A percentile compares a stretch with the other conserved stretches of the same genome.
These are phyloP conservation scores for Zygnema cylindricum DNA, from an alignment of 139 green algal genomes.

Conservation along the genomic window DNA sequence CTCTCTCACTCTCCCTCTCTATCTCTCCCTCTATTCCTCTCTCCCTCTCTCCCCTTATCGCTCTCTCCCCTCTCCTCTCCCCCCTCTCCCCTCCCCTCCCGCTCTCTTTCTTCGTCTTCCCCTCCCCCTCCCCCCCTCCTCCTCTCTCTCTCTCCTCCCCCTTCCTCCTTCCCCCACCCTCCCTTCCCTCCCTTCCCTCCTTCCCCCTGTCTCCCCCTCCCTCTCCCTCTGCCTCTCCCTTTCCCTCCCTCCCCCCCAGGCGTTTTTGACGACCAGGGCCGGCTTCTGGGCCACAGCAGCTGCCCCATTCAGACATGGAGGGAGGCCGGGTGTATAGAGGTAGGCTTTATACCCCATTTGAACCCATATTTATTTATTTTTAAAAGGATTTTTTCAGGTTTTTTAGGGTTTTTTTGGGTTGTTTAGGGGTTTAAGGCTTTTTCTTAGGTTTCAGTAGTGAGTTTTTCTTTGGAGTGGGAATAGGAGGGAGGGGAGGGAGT, in stretches of 20 bases:
- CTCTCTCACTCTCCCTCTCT: neutral
- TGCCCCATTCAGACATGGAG: slow-evolving; percentile 4
- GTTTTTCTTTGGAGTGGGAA: too few relatives aligned
- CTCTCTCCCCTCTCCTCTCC: neutral
- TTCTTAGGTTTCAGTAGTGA: too few relatives aligned
- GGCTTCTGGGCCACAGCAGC: neutral
- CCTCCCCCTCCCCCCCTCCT: neutral
- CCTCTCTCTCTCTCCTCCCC: neutral
- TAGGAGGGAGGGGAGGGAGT: too few relatives aligned
- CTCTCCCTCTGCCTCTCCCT: neutral
- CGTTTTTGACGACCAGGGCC: slow-evolving; percentile 1
- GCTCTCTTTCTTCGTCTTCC: neutral
- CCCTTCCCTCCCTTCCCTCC: neutral
- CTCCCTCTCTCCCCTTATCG: neutral
- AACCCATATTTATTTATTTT: too few relatives aligned
- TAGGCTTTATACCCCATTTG: too few relatives aligned
- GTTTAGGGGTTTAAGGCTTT: too few relatives aligned
- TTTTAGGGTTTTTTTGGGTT: too few relatives aligned
- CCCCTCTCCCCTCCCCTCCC: neutral
- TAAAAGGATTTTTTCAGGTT: too few relatives aligned
- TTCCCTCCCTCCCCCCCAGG: neutral
- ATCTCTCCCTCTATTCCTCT: neutral
- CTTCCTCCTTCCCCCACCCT: neutral
- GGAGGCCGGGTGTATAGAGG: neutral
- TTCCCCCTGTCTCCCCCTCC: too few relatives aligned